phyloP scores from a whole-genome alignment of 352 stramenopile species.

The Pythium angustatum region DNA sequence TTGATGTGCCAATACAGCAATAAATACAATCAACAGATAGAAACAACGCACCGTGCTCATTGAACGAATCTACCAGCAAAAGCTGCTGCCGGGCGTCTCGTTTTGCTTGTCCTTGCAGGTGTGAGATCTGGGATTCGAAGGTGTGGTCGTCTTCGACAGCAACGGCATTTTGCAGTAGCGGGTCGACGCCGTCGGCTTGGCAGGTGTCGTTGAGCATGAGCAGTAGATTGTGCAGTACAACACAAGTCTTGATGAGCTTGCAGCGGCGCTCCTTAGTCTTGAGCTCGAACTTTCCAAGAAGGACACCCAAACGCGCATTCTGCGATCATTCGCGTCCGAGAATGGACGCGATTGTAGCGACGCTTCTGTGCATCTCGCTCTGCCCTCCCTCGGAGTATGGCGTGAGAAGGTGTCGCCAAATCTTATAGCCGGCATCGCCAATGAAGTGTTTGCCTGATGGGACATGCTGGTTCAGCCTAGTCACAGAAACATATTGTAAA shows the following conservation, averaged over 20 bases:
- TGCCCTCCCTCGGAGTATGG: neutral
- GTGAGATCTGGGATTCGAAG: neutral
- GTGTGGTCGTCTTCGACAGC: neutral
- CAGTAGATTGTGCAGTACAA: slow-evolving; percentile 23
- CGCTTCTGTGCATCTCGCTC: neutral
- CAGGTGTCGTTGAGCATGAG: neutral
- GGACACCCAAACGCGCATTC: slow-evolving; percentile 12
- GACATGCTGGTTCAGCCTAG: neutral
- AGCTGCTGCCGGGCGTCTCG: neutral
- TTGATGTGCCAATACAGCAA: neutral
- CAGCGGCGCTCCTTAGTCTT: slow-evolving; percentile 11
- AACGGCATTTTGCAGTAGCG: neutral
- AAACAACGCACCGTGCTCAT: neutral
- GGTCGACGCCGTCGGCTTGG: neutral
- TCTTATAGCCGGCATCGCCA: slow-evolving; percentile 6
- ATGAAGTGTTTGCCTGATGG: slow-evolving; percentile 1
- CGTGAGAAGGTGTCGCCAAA: slow-evolving; percentile 3
- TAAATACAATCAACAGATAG: neutral
- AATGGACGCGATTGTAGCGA: slow-evolving; percentile 5
- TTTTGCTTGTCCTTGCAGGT: slow-evolving; percentile 3
- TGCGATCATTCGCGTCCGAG: slow-evolving; percentile 9
- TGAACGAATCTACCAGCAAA: neutral
- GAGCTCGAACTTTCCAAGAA: slow-evolving; percentile 8
- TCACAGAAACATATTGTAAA: neutral
- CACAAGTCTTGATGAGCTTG: slow-evolving; percentile 22